These are phyloP conservation scores for Micractinium sp. DNA, from an alignment of 139 green algal species.

Conservation along the genomic window DNA sequence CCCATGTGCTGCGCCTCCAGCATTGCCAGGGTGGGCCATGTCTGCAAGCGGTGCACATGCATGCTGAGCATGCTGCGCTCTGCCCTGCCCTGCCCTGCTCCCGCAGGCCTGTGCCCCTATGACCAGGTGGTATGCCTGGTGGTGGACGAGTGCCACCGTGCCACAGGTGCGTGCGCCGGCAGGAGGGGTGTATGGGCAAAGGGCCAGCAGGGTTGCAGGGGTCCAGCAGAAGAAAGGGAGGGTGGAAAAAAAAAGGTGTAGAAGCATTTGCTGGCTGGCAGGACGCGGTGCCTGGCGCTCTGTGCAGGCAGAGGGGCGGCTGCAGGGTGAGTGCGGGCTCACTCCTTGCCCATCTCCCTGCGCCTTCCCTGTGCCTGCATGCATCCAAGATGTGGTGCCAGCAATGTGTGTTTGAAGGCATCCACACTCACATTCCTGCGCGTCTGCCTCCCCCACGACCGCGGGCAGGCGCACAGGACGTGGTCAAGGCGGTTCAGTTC, in stretches of 20 bases:
- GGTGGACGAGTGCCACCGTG: conserved; percentile 94
- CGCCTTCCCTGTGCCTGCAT: neutral
- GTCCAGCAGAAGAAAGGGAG: no score
- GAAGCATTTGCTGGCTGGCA: neutral
- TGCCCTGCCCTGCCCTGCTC: neutral
- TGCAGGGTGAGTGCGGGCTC: neutral
- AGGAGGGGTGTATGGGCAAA: no score
- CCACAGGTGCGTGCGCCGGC: conserved; percentile 35
- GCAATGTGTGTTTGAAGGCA: neutral
- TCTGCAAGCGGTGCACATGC: neutral
- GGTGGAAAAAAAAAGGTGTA: no score
- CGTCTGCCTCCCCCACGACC: neutral
- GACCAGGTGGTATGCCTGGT: conserved; percentile 86
- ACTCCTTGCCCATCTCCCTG: neutral
- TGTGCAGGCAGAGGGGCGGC: neutral
- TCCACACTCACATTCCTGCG: neutral
- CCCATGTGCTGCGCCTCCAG: no score
- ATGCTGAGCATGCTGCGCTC: neutral
- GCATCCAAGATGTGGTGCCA: neutral
- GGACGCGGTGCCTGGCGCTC: neutral
- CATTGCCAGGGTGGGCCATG: neutral
- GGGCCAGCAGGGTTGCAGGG: neutral
- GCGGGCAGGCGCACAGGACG: conserved; percentile 70
- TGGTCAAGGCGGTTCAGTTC: conserved; percentile 59
- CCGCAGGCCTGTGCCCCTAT: conserved; percentile 54